Percentiles rank a stretch among this genome's conserved stretches.
These are phyloP conservation scores for Elsinoe ampelina DNA, from an alignment of 2,329 filamentous ascomycete species.

Conservation along the genomic window DNA sequence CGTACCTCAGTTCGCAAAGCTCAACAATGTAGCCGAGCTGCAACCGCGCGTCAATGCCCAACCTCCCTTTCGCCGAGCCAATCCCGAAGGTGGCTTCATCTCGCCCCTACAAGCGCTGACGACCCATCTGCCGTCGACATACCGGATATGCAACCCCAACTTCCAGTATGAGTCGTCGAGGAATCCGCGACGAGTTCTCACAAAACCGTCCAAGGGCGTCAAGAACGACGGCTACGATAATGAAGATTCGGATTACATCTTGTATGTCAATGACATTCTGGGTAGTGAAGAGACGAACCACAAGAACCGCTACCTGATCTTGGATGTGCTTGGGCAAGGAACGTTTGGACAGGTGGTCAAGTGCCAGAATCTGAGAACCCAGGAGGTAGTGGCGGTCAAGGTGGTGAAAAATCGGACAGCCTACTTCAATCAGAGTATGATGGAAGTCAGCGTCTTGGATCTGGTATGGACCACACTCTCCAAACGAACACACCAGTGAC, in stretches of 20 bases:
- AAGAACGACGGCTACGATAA: constrained; percentile 99
- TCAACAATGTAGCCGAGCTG: constrained; percentile 63
- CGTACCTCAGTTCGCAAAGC: constrained; percentile 79
- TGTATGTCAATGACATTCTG: constrained; percentile 97
- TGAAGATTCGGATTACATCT: constrained; percentile 97
- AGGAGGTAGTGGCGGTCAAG: constrained; percentile 97
- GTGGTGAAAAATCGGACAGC: constrained; percentile 98
- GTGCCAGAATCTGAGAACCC: constrained; percentile 95
- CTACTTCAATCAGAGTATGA: constrained; percentile 99
- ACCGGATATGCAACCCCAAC: constrained; percentile 92
- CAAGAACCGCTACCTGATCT: constrained; percentile 96
- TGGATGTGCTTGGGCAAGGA: constrained; percentile 92
- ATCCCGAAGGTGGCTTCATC: constrained; percentile 95
- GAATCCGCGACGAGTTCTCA: constrained; percentile 89
- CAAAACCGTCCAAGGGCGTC: constrained; percentile 94
- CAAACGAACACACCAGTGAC: neutral
- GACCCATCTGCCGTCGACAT: constrained; percentile 83
- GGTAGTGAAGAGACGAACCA: constrained; percentile 96
- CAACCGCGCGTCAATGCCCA: constrained; percentile 77
- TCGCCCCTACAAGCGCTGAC: constrained; percentile 95
- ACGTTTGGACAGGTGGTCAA: constrained; percentile 99
- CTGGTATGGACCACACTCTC: constrained; percentile 49
- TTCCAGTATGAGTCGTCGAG: constrained; percentile 99
- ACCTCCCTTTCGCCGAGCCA: constrained; percentile 82
- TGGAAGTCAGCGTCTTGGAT: constrained; percentile 97